phyloP scores from a whole-genome alignment of 2,329 filamentous ascomycete species.

The Phialophora chinensis region DNA sequence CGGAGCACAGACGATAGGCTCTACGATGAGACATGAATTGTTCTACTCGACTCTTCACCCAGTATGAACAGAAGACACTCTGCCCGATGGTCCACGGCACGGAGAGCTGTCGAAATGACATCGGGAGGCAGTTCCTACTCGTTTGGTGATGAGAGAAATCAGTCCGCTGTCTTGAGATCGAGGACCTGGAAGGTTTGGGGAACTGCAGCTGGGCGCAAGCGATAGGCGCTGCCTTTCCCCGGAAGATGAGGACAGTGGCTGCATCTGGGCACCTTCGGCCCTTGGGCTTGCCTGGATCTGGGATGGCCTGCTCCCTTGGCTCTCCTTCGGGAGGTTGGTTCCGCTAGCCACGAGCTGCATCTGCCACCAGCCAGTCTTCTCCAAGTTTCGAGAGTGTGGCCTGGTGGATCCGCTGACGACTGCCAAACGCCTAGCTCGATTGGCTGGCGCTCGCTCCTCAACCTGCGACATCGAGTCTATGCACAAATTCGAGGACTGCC shows the following conservation, averaged over 20 bases:
- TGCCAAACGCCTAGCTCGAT: conserved; percentile 8
- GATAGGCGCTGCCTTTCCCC: conserved; percentile 3
- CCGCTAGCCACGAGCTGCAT: conserved; percentile 9
- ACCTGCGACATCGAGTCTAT: conserved; percentile 21
- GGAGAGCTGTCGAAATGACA: not conserved
- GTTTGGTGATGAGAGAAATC: not conserved
- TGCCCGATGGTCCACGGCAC: not conserved
- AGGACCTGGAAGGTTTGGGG: not conserved
- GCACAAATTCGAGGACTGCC: conserved; percentile 15
- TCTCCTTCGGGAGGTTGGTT: conserved; percentile 15
- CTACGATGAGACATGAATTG: not conserved
- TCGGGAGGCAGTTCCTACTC: not conserved
- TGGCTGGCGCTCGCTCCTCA: conserved; percentile 10
- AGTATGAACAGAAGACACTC: not conserved
- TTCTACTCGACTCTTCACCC: not conserved
- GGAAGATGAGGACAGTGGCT: conserved; percentile 7
- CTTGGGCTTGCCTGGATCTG: conserved; percentile 12
- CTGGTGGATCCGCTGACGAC: conserved; percentile 17
- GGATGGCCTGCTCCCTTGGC: not conserved
- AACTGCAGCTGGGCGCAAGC: not conserved
- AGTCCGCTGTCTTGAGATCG: not conserved
- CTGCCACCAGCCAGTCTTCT: not conserved
- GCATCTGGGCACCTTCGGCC: not conserved
- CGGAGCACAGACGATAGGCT: not conserved
- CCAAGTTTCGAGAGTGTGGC: conserved; percentile 3